These are phyloP conservation scores for Naegleria gruberi DNA, from an alignment of 208 protist genomes.

Conservation along the genomic window DNA sequence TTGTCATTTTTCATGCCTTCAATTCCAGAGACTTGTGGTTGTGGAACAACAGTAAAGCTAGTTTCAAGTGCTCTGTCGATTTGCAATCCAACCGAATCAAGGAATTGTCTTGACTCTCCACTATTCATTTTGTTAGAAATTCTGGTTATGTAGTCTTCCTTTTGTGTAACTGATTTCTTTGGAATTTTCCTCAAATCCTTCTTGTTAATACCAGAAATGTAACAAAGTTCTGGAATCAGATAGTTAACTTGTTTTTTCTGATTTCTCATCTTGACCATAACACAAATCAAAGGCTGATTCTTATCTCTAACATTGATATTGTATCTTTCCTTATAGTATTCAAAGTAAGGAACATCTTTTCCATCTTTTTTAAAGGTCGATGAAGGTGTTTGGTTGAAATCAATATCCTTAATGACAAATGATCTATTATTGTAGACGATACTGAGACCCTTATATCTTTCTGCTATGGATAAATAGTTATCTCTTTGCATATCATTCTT, in stretches of 20 bases:
- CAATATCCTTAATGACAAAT: neutral
- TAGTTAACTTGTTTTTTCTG: neutral
- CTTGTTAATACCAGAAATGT: neutral
- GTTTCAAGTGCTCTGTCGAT: neutral
- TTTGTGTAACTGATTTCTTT: neutral
- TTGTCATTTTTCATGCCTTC: neutral
- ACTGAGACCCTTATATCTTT: neutral
- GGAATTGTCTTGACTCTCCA: neutral
- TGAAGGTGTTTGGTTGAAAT: neutral
- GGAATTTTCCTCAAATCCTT: neutral
- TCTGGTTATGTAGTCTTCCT: neutral
- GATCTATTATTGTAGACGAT: neutral
- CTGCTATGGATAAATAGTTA: neutral
- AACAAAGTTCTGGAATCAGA: neutral
- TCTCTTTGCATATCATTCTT: neutral
- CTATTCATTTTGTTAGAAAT: neutral
- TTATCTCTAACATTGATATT: neutral
- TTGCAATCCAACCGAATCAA: neutral
- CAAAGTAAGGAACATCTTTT: neutral
- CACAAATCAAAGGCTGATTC: neutral
- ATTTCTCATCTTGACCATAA: neutral
- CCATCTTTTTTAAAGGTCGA: neutral
- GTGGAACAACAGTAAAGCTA: no score
- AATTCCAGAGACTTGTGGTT: neutral
- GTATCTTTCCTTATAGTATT: neutral